Base-by-base conservation (phyloP, 192 early-diverging fungal genomes). In the Umbelopsis sp. region DNA sequence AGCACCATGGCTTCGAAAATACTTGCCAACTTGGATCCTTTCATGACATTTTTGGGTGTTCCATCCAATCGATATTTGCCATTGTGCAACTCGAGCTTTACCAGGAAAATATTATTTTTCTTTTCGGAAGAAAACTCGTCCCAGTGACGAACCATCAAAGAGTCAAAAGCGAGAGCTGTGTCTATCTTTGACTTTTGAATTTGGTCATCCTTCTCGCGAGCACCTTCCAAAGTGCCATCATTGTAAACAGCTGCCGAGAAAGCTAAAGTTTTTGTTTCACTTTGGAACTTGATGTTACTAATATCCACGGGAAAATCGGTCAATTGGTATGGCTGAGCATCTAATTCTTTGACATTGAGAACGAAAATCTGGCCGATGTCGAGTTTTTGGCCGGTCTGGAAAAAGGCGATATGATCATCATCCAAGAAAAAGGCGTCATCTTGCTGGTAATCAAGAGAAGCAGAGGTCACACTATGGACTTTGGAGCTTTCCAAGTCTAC, bases 111-210 rank as follows among this genome's bases (percentile, higher is more conserved):
- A 66, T 89, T 86, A 44, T 87, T 81, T 68, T 84, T 78, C 78
- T 90, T 89, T 25, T 86, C 80, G 44, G 84, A 73, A 2, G 82
- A 75, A 65, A 85, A 91, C 7, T 80, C 76, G 68, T 95, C 93
- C 92, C 93, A 95, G 71, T 95, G 93, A 33, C 93, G 85, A 47
- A 95, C 87, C 88, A 90, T 92, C 68, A 95, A 80, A 25, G 88
- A 75, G 22, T 93, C 89, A 78, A 82, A 92, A 13, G 78, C 84
- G 18, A 84, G 67, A 30, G 83, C 92, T 11, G 89, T 84, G 35
- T 91, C 89, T 30, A 80, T 83, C 66, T 82, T 83, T 66, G 13
- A 66, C 12, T 44, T 47, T 68, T 76, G 72, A 7, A 68, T 41
- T 27, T 85, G 45, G 48, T 73, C 67, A 51, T 90, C 85, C 50